Base-by-base conservation (phyloP, 2,329 filamentous ascomycete species). In the Sporothrix mexicana region DNA sequence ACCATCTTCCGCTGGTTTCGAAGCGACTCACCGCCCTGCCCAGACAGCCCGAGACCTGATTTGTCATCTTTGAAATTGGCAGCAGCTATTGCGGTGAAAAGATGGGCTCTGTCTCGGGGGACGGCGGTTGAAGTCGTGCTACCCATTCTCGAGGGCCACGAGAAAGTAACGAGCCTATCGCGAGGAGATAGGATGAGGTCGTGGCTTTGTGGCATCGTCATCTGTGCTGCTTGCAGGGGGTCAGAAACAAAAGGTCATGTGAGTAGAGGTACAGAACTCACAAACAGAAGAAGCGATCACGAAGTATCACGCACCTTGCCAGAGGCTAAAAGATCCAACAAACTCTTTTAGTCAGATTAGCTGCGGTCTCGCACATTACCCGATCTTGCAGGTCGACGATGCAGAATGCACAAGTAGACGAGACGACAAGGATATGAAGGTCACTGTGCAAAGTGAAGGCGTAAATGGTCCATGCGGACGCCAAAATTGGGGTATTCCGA, bases 401-500 rank as follows among this genome's bases (percentile, higher is more conserved):
- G 70, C 30, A 47, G 13, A 13, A 2, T 2, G 55, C 13, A 61
- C 13, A n/a, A 25, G 36, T 49, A 30, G 68, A 49, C 68, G 68
- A 70, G 41, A 47, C 53, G 12, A 69, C 17, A 20, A 30, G 51
- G 49, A 51, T 17, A 57, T 9, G 13, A 17, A 41, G 49, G 67
- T 17, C 5, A n/a, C 49, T 1, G 47, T 25, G 51, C 51, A 55
- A n/a, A 41, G 17, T 7, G 23, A 20, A 43, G 17, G 17, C 30
- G 30, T 3, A 25, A 55, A 15, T 51, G 23, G 64, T 17, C 36
- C 15, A 3, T 12, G 20, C 68, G 68, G 72, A 73, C 59, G 55
- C 55, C 43, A 67, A 45, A 23, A 49, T 73, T 68, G 72, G 72
- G 72, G 72, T 61, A 71, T 71, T 55, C 72, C 72, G 72, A 69